Evolutionary conservation across 345 rosid species (phyloP), one percentile per base, ranked within the genome.

Genomic region (Linum tenue): DNA sequence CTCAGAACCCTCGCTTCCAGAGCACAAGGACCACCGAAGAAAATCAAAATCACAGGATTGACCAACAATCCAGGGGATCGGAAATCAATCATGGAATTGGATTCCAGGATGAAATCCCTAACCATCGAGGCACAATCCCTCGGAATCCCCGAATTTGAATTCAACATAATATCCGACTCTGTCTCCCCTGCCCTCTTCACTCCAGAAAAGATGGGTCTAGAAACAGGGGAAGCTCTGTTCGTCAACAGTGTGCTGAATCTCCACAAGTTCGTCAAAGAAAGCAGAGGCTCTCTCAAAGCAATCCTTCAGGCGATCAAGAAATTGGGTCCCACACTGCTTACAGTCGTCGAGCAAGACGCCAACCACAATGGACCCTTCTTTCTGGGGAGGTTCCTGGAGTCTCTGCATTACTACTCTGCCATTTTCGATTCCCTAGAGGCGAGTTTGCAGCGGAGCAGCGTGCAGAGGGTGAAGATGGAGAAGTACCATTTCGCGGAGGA

Each of bases 291-390:
- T 41, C 84, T 86, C 73, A 79, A 84, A 77, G 81, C 84, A 51
- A 82, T 82, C 69, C 91, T 86, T 43, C 91, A 82, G 72, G 85
- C 85, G 38, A 77, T 86, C 72, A 82, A 78, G 83, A 84, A 75
- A 67, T 73, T 86, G 3, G 69, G 65, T 2, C 91, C 86, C n/a
- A 39, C 75, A 9, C 65, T 82, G 68, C 64, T 86, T 7, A 86
- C 85, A 0, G 76, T 82, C 51, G 77, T 82, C 65, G 91, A 86
- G 60, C 91, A 84, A 73, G 91, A 86, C 60, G 86, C 88, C 4
- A 86, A 79, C 75, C 91, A 86, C 64, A 84, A 84, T 48, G 86
- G 91, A 3, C 88, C 86, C 0, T 83, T 86, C 78, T 86, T 86
- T 56, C 86, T 84, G 1, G 88, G 91, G 37, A 75, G 85, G 51